Evolutionary conservation across 257 asterid species (phyloP), one percentile per base, ranked within the genome.

Genomic region (Plantago ovata): DNA sequence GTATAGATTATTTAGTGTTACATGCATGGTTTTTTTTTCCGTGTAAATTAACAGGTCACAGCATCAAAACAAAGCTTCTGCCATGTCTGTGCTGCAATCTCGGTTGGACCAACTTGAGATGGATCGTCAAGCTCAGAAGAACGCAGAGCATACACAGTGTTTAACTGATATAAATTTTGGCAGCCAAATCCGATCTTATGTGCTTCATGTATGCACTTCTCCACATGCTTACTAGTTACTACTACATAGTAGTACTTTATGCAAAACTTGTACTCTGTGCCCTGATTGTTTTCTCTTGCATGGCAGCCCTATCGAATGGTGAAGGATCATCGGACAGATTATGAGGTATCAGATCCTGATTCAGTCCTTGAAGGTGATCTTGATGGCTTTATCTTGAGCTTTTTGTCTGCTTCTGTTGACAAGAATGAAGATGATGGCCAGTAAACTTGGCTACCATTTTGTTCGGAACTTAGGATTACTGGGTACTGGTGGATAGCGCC

Each of bases 301-400:
- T 45, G 50, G 81, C 86, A 88, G 96, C 99, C 99, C 16, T 89
- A 93, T 61, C 83, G 92, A 73, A 84, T 89, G 99, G 99, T 89
- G 59, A 93, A 89, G 82, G 97, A 93, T 80, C 96, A 84, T 54
- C 79, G 99, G 61, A 93, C 97, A 1, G 83, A 79, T 38, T 81
- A 82, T 51, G 97, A 93, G 83, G 97, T 93, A 64, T 86, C 99
- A 0, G 87, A 93, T 79, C 92, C 97, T 24, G 95, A 93, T 62
- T 79, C 86, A 20, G 97, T 89, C 16, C 89, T 93, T 15, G 81
- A 89, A 79, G 96, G 99, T 55, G 89, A 80, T 66, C 76, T 89
- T 20, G 95, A 89, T 57, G 94, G 80, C 61, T 89, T 93, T 52
- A 86, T 89, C 69, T 69, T 93, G 64, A 86, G 89, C 79, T 93